Evolutionary conservation across 2,329 filamentous ascomycete species (phyloP), one percentile per base, ranked within the genome.

Genomic region (Xylariaceae sp.): DNA sequence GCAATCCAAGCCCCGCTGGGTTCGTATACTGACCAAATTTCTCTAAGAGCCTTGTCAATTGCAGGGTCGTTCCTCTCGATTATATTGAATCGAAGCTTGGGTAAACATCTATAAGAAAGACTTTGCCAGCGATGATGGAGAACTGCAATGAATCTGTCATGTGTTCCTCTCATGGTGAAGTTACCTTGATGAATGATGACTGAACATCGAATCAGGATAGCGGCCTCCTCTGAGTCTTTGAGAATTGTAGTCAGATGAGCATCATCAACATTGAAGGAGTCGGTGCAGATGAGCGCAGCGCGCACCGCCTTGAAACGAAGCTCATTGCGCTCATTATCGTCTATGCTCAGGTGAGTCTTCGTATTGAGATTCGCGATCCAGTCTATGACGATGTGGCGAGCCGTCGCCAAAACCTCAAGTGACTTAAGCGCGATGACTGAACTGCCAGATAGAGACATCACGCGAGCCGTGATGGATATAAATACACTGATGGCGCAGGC

Each of bases 301-400:
- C 30, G 29, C 7, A 29, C 16, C 18, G 37, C 35, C 18, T 34
- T 47, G 1, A 13, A 29, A 12, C 22, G 7, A 30, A 47, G 34
- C 2, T 28, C 24, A 9, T 32, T 18, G 34, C 41, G 19, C 3
- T 15, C n/a, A 1, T 13, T n/a, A 4, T 34, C 17, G 6, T 41
- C 41, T 0, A 17, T 32, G 12, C 34, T 32, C 2, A 19, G 16
- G 9, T 38, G 9, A 2, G 18, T 19, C 29, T 43, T 47, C 22
- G 13, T n/a, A n/a, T 35, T 35, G 4, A 77, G 52, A 1, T 43
- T 42, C 0, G 45, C 37, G 1, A 66, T 49, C 73, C 73, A 79
- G 3, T n/a, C 8, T 3, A 69, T 49, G 1, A 62, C 56, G 2
- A 67, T 59, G 0, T 34, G 1, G 2, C 73, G 63, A 9, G 62